A percentile compares a stretch with the other conserved stretches of the same genome.
These are phyloP conservation scores for Aspergillus floridensis DNA, from an alignment of 2,329 filamentous ascomycete genomes.

Conservation along the genomic window DNA sequence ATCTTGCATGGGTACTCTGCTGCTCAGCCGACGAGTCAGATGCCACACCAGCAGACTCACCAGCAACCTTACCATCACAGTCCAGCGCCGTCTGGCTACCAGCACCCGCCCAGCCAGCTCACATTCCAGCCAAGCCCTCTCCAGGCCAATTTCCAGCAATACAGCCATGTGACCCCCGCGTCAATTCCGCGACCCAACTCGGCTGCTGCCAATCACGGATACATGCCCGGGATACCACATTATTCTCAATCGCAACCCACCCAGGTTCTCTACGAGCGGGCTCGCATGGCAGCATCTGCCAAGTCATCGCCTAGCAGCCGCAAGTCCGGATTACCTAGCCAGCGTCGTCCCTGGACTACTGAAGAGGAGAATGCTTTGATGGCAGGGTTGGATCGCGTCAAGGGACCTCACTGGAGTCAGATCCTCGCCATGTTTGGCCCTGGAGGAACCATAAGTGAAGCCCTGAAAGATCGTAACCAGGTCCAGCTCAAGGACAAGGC, in stretches of 20 bases:
- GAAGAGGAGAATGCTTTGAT: constrained; percentile 90
- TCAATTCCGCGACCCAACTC: constrained; percentile 33
- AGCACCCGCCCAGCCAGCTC: constrained; percentile 30
- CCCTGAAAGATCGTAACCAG: constrained; percentile 83
- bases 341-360: constrained; percentile 77
- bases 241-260: constrained; percentile 51
- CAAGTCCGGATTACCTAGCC: constrained; percentile 53
- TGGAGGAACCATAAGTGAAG: constrained; percentile 75
- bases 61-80: constrained; percentile 36
- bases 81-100: constrained; percentile 37
- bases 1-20: constrained; percentile 36
- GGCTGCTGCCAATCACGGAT: constrained; percentile 41
- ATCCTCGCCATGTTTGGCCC: constrained; percentile 81
- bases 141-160: constrained; percentile 43
- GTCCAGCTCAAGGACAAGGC: constrained; percentile 93
- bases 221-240: constrained; percentile 47
- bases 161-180: constrained; percentile 34
- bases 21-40: constrained; percentile 30
- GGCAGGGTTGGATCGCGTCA: constrained; percentile 82
- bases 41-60: constrained; percentile 20
- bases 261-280: constrained; percentile 57
- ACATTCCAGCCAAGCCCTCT: constrained; percentile 43
- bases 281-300: constrained; percentile 54
- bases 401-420: constrained; percentile 90
- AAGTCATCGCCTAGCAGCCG: constrained; percentile 55